Base-by-base conservation (phyloP, 306 rosid species). In the Pachyrhizus erosus region DNA sequence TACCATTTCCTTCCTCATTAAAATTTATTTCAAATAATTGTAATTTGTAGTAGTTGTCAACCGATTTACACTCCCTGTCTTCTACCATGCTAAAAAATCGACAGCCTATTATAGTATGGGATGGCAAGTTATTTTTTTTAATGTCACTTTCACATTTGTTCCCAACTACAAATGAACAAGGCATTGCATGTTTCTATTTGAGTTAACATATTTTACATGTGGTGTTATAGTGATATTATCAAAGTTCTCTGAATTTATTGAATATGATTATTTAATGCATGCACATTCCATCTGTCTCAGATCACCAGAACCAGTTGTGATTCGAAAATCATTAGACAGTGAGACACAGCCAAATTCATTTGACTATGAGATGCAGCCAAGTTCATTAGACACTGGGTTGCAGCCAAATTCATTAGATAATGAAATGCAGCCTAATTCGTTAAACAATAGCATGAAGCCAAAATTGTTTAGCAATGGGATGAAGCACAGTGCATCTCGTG, bases 401-500 rank as follows among this genome's bases (percentile, higher is more conserved):
- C 91, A 89, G 87, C 73, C 82, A 57, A 87, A 61, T 55, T 68
- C 69, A 43, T 37, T 81, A 39, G 78, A 62, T 43, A 79, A 57
- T 61, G 85, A 79, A 81, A 76, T 84, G 75, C 90, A 91, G 87
- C 70, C 69, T 7, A 17, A 31, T 7, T 64, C 12, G 1, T 0
- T 64, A 15, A 3, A 29, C 5, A 33, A 15, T 17, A 10, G 11
- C 13, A 8, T 48, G 49, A 20, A 90, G 86, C 84, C 91, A 21
- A 89, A 86, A 83, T 71, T 61, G 37, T 45, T 79, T 27, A 82
- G 68, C 46, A 79, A 68, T 69, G 86, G 83, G 83, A 84, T 86
- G 76, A 93, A 92, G 89, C 74, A 83, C 71, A 87, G 77, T 61
- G 51, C 90, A 7, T 84, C 93, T 27, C 87, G 79, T 81, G 89